These are phyloP conservation scores for Whalleya microplaca DNA, from an alignment of 2,329 filamentous ascomycete species.

Conservation along the genomic window DNA sequence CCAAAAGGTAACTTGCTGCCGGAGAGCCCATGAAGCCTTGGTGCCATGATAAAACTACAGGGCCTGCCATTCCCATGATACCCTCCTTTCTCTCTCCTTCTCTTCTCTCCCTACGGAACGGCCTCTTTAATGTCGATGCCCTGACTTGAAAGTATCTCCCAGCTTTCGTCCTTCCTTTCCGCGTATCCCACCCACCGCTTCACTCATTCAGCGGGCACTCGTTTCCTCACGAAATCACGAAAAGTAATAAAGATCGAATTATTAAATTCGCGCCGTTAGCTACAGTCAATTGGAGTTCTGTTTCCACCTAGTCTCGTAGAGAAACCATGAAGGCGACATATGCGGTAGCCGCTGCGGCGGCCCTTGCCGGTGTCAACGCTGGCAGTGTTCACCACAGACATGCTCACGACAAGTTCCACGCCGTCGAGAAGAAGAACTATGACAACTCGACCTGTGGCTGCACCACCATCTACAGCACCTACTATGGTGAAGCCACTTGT, in stretches of 20 bases:
- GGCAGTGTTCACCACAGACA: conserved; percentile 63
- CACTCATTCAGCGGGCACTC: conserved; percentile 89
- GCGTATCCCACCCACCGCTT: conserved; percentile 65
- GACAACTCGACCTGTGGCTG: conserved; percentile 62
- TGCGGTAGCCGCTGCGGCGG: conserved; percentile 67
- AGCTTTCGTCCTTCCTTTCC: conserved; percentile 57
- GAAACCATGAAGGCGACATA: conserved; percentile 75
- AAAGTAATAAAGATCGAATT: conserved; percentile 34
- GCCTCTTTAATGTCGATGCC: conserved; percentile 55
- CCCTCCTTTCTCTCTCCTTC: conserved; percentile 41
- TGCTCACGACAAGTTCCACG: conserved; percentile 58
- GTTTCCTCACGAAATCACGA: conserved; percentile 49
- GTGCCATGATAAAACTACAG: conserved; percentile 47
- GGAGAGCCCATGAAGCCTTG: conserved; percentile 31
- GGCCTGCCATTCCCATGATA: conserved; percentile 41
- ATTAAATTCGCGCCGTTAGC: conserved; percentile 28
- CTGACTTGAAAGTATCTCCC: conserved; percentile 50
- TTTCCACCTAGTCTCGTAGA: conserved; percentile 24
- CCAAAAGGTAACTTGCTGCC: conserved; percentile 28
- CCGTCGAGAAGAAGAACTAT: conserved; percentile 52
- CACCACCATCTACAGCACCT: conserved; percentile 74
- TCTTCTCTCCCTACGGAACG: conserved; percentile 47
- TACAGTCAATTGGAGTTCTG: conserved; percentile 37
- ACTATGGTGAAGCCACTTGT: conserved; percentile 70
- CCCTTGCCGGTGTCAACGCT: conserved; percentile 60